Evolutionary conservation across 208 protist genomes (phyloP), one percentile per base, ranked within the genome.

Genomic region (Phytomonas francai): DNA sequence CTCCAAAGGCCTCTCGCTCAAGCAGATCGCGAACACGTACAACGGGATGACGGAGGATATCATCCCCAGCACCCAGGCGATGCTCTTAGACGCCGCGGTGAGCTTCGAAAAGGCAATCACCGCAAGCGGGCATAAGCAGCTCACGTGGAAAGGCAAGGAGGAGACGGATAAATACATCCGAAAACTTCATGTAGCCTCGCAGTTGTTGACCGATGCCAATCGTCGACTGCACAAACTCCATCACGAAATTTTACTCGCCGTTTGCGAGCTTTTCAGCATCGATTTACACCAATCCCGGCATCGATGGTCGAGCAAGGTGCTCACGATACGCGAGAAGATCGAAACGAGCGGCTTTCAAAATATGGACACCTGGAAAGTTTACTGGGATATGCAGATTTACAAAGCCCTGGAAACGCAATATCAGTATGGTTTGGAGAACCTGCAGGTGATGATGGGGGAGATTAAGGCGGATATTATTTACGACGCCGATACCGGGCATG

Each of bases 381-480:
- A 98, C 81, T 99, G 97, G 97, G 97, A 99, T 79, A 87, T 97
- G 85, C 97, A 99, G 76, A 65, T 99, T 0, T 99, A 98, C 92
- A 99, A 99, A 77, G 97, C 90, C 27, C 87, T 99, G 73, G 96
- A 98, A 72, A 71, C 86, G 65, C 95, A 98, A 82, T 99, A 98
- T 80, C 89, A 94, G 65, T 54, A 87, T 7, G 96, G 96, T 0
- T 74, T 98, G 25, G 93, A 98, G 77, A 87, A 78, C 30, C 87
- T 98, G 16, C 92, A 98, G 79, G 94, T 97, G 63, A 76, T 77
- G 9, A 81, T 98, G 28, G 78, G 87, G 28, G 92, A 97, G 65
- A 95, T 98, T 33, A 90, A 91, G 64, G 89, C 84, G 0, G 95
- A 98, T 56, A 78, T 99, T 28, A 79, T 97, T 22, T 98, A 94